Evolutionary conservation across 495 filamentous ascomycete genomes (phyloP).

Genomic region (Terfezia boudieri): DNA sequence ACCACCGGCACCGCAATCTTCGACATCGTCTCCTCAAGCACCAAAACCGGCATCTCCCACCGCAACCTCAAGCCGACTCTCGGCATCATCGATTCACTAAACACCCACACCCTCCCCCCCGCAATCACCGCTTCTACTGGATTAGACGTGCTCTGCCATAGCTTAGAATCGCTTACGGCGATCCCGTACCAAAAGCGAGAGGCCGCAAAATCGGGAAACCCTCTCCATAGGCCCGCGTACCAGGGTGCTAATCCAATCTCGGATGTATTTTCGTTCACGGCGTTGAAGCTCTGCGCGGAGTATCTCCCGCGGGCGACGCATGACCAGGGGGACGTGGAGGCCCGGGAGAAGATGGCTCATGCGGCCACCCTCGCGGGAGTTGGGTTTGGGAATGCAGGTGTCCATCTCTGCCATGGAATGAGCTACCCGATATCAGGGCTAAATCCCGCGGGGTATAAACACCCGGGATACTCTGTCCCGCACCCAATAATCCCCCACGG

Average conservation of each 20-base stretch:
- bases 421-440: constrained; percentile 85
- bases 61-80: constrained; percentile 85
- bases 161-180: constrained; percentile 85
- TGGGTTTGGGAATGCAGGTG: constrained; percentile 91
- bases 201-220: constrained; percentile 63
- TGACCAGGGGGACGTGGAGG: constrained; percentile 47
- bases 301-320: constrained; percentile 43
- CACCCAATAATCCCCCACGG: constrained; percentile 81
- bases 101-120: constrained; percentile 83
- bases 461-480: constrained; percentile 55
- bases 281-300: constrained; percentile 58
- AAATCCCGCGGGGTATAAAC: constrained; percentile 66
- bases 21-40: constrained; percentile 64
- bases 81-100: constrained; percentile 86
- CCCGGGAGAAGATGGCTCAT: constrained; percentile 82
- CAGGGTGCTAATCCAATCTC: constrained; percentile 95
- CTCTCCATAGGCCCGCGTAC: constrained; percentile 77
- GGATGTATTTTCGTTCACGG: constrained; percentile 78
- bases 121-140: constrained; percentile 77
- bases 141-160: constrained; percentile 83
- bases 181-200: constrained; percentile 69
- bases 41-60: constrained; percentile 91
- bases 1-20: constrained; percentile 97
- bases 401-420: constrained; percentile 96
- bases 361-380: constrained; percentile 86